These are phyloP conservation scores for Phytopythium oedochilum DNA, from an alignment of 352 stramenopile species.

Conservation along the genomic window DNA sequence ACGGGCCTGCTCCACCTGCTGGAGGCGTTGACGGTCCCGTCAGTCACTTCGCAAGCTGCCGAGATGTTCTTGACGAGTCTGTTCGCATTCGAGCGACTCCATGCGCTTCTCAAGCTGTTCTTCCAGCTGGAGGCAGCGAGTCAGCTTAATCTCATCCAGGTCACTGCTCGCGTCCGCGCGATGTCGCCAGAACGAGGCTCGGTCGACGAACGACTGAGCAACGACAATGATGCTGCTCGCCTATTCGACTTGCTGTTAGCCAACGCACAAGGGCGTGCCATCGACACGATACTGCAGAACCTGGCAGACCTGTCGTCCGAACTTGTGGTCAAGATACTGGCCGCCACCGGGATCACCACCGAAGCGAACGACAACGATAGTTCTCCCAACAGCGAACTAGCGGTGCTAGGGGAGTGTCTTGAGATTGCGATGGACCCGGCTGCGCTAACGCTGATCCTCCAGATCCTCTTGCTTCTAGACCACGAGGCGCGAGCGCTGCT, in stretches of 20 bases:
- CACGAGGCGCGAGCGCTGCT: conserved; percentile 22
- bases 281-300: conserved; percentile 44
- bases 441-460: conserved; percentile 20
- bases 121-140: conserved; percentile 29
- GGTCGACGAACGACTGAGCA: not conserved
- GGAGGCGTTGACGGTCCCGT: conserved; percentile 28
- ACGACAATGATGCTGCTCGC: not conserved
- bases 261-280: conserved; percentile 21
- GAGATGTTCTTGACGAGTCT: conserved; percentile 34
- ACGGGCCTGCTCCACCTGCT: conserved; percentile 43
- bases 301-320: conserved; percentile 23
- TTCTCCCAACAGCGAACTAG: conserved; percentile 24
- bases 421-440: conserved; percentile 25
- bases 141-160: conserved; percentile 28
- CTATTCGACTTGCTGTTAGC: conserved; percentile 48
- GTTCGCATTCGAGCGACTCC: conserved; percentile 25
- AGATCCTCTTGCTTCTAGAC: conserved; percentile 25
- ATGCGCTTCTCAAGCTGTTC: conserved; percentile 35
- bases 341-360: conserved; percentile 5
- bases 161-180: conserved; percentile 16
- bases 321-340: conserved; percentile 18
- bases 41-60: conserved; percentile 14
- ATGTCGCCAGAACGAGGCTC: conserved; percentile 1
- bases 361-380: conserved; percentile 5
- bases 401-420: conserved; percentile 33